Percentiles rank a stretch among this genome's conserved stretches.
Conservation (phyloP, 257 asterid species). For the Solanum piurae region DNA sequence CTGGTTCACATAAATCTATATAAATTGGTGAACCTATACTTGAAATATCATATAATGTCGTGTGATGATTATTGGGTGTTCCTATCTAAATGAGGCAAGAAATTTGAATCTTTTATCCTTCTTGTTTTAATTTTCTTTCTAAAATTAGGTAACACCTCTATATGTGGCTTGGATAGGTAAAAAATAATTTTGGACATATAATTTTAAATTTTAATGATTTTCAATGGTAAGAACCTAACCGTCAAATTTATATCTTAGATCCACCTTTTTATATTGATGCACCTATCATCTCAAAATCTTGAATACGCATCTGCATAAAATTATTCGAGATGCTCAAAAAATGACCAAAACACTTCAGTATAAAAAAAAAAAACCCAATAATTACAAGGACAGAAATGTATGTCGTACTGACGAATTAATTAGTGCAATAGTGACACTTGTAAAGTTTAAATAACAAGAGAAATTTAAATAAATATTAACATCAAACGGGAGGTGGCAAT, state of each 20-base stretch:
- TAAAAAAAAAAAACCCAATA: not conserved
- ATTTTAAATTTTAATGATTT: too few relatives aligned
- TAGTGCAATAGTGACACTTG: not conserved
- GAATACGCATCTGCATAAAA: fast-evolving
- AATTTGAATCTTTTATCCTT: too few relatives aligned
- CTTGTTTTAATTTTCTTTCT: too few relatives aligned
- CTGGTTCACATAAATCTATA: not conserved
- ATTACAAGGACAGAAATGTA: not conserved
- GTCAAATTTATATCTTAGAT: too few relatives aligned
- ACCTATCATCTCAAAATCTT: too few relatives aligned
- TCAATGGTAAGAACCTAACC: too few relatives aligned
- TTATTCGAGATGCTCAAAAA: too few relatives aligned
- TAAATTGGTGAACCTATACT: too few relatives aligned
- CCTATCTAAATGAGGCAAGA: not conserved
- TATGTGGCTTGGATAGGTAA: too few relatives aligned
- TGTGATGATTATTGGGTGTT: not conserved
- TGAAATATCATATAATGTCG: not conserved
- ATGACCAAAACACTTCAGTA: fast-evolving
- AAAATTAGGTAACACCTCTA: too few relatives aligned
- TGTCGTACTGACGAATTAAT: not conserved
- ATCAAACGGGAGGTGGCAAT: not conserved
- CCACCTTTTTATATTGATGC: too few relatives aligned
- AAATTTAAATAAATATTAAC: not conserved
- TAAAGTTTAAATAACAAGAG: not conserved
- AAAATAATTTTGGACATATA: too few relatives aligned